phyloP scores from a whole-genome alignment of 1,284 basidiomycete genomes.

The Volvariella surrecta region DNA sequence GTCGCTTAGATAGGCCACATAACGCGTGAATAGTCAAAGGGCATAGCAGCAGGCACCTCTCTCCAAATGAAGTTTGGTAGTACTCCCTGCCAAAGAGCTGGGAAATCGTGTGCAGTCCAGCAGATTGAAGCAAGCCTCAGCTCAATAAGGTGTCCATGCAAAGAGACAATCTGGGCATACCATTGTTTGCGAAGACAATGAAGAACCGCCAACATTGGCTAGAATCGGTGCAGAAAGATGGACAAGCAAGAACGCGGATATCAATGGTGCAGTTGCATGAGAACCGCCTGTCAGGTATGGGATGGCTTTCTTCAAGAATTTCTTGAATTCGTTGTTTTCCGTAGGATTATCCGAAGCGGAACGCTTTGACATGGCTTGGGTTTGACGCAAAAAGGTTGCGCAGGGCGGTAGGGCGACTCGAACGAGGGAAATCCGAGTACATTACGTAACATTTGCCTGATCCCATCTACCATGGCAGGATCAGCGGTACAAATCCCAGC shows the following conservation, averaged over 20 bases:
- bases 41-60: conserved; percentile 51
- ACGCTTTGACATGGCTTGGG: no score
- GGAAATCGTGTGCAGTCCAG: background rate
- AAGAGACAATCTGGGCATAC: conserved; percentile 25
- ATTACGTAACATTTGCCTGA: no score
- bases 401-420: no score
- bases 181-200: conserved; percentile 60
- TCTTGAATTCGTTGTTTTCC: no score
- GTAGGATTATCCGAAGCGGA: no score
- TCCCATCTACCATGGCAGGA: no score
- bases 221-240: conserved; percentile 63
- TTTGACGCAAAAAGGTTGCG: no score
- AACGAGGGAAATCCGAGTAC: no score
- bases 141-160: no score
- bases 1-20: conserved; percentile 46
- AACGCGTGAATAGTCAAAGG: conserved; percentile 53
- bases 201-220: conserved; percentile 60
- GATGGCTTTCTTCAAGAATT: conserved; percentile 3
- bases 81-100: conserved; percentile 72
- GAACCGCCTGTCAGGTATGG: conserved; percentile 17
- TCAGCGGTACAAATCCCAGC: no score
- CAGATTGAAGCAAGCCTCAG: no score
- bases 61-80: conserved; percentile 61
- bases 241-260: conserved; percentile 20
- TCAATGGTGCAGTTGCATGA: conserved; percentile 22